A percentile compares a stretch with the other conserved stretches of the same genome.
Evolutionary conservation across 73 alveolate genomes (phyloP).

Genomic region (Effrenium voratum): DNA sequence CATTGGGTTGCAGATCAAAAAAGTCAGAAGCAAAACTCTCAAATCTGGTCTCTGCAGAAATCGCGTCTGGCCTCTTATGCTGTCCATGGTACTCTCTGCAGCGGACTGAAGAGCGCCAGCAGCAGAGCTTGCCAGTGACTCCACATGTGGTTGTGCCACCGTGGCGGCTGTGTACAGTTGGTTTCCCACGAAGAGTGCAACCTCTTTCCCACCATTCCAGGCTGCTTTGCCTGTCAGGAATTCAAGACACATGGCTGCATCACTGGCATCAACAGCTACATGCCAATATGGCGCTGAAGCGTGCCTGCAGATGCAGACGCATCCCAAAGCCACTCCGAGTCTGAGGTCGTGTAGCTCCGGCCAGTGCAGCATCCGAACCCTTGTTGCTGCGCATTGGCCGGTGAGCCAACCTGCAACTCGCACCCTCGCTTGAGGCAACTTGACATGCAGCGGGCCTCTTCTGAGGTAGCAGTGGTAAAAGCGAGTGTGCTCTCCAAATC

Average conservation of each 20-base stretch:
- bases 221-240: neutral
- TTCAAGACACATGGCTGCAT: neutral
- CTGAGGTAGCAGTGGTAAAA: conserved; percentile 49
- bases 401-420: conserved; percentile 33
- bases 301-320: conserved; percentile 19
- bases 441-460: conserved; percentile 1
- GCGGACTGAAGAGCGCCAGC: conserved; percentile 44
- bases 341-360: neutral
- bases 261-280: neutral
- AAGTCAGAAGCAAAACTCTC: neutral
- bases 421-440: neutral
- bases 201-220: conserved; percentile 30
- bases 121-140: conserved; percentile 46
- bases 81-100: conserved; percentile 25
- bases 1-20: no score
- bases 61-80: conserved; percentile 65
- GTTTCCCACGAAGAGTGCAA: conserved; percentile 14
- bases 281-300: no score
- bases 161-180: conserved; percentile 45
- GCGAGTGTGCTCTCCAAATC: neutral
- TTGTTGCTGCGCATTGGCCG: neutral
- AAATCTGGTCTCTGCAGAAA: no score
- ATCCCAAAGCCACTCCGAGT: conserved; percentile 53
- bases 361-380: conserved; percentile 34
- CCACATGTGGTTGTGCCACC: conserved; percentile 41